These are phyloP conservation scores for Fusarium mangiferae DNA, from an alignment of 2,329 filamentous ascomycete genomes.

Conservation along the genomic window DNA sequence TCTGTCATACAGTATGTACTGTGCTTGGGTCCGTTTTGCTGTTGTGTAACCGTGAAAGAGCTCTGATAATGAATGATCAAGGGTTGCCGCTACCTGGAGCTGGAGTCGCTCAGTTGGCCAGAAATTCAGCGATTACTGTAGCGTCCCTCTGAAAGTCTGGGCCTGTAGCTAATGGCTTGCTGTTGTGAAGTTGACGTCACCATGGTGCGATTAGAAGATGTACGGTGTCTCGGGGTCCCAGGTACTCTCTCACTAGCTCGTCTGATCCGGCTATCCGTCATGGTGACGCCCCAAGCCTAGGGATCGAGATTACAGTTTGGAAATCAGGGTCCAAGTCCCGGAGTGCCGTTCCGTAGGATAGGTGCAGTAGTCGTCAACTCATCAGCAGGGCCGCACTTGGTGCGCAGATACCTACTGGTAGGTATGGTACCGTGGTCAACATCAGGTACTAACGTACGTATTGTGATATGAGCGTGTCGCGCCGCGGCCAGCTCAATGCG, in stretches of 20 bases:
- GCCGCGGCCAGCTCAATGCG: constrained; percentile 22
- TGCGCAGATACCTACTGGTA: neutral
- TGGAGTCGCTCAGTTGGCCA: neutral
- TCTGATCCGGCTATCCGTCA: constrained; percentile 39
- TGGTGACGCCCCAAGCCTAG: constrained; percentile 35
- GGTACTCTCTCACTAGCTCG: constrained; percentile 18
- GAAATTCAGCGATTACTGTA: constrained; percentile 3
- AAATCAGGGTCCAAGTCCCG: constrained; percentile 46
- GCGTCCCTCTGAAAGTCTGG: constrained; percentile 14
- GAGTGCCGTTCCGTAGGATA: constrained; percentile 30
- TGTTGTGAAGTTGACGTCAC: constrained; percentile 42
- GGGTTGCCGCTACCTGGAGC: constrained; percentile 16
- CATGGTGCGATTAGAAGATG: constrained; percentile 37
- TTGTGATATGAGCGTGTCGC: neutral
- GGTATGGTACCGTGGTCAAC: neutral
- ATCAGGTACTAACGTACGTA: neutral
- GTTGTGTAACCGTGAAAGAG: constrained; percentile 10
- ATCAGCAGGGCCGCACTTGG: constrained; percentile 1
- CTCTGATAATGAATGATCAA: neutral
- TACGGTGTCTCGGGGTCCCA: constrained; percentile 35
- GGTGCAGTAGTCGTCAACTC: constrained; percentile 17
- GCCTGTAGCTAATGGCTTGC: constrained; percentile 20
- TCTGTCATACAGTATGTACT: constrained; percentile 9
- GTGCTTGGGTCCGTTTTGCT: neutral
- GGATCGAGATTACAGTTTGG: constrained; percentile 48